These are phyloP conservation scores for Lasiosphaeriaceae sp. DNA, from an alignment of 495 filamentous ascomycete species.

Conservation along the genomic window DNA sequence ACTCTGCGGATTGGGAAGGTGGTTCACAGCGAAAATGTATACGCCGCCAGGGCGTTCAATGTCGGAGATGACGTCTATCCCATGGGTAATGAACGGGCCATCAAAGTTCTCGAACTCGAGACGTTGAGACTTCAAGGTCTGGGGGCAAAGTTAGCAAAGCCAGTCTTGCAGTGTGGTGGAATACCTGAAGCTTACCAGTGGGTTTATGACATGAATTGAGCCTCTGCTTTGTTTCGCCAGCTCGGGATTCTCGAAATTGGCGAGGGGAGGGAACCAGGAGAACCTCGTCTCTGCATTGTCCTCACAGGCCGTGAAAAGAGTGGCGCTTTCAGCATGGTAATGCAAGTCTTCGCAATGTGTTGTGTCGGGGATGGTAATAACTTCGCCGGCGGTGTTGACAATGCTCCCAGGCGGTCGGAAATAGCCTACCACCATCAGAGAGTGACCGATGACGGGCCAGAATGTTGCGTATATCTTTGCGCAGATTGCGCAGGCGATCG, in stretches of 20 bases:
- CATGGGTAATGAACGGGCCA: conserved; percentile 55
- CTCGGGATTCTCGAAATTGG: conserved; percentile 34
- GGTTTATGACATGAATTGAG: conserved; percentile 53
- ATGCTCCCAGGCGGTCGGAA: conserved; percentile 20
- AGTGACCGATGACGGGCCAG: not conserved
- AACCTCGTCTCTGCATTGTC: conserved; percentile 42
- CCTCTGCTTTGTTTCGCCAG: conserved; percentile 30
- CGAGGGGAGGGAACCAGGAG: conserved; percentile 55
- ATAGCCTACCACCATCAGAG: conserved; percentile 12
- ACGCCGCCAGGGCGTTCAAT: conserved; percentile 40
- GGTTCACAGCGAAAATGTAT: conserved; percentile 61
- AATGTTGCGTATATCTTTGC: conserved; percentile 15
- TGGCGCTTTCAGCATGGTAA: conserved; percentile 44
- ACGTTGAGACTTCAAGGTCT: conserved; percentile 49
- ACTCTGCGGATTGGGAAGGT: conserved; percentile 33
- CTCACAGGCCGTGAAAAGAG: conserved; percentile 57
- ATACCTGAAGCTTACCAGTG: conserved; percentile 34
- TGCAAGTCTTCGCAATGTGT: conserved; percentile 59
- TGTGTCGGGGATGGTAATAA: conserved; percentile 47
- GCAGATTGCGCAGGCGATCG: conserved; percentile 17
- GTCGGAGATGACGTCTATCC: conserved; percentile 54
- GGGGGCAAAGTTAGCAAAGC: not conserved
- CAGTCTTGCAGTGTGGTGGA: not conserved
- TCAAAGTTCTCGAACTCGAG: conserved; percentile 50
- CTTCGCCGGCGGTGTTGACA: conserved; percentile 8